These are phyloP conservation scores for Aureobasidium sp. DNA, from an alignment of 2,329 filamentous ascomycete species.

Conservation along the genomic window DNA sequence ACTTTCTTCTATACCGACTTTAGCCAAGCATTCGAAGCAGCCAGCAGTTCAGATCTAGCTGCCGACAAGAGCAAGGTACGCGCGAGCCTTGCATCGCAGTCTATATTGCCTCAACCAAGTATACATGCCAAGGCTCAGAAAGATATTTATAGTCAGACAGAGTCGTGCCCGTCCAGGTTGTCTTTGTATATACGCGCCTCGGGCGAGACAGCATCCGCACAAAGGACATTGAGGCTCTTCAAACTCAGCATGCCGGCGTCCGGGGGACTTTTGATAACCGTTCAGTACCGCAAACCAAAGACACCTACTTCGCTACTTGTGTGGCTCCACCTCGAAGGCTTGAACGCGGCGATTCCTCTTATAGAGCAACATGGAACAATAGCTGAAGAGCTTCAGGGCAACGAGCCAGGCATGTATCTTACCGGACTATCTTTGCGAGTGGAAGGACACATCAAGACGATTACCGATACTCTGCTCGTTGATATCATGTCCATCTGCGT, in stretches of 20 bases:
- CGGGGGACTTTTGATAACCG: slow-evolving; percentile 17
- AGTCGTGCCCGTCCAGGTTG: neutral
- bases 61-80: neutral
- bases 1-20: slow-evolving; percentile 36
- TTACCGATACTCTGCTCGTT: neutral
- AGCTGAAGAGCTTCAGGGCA: neutral
- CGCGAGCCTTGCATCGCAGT: slow-evolving; percentile 29
- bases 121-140: neutral
- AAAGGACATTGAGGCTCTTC: slow-evolving; percentile 25
- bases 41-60: no score
- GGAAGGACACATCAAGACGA: neutral
- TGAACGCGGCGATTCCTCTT: neutral
- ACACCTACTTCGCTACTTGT: slow-evolving; percentile 14
- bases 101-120: slow-evolving; percentile 24
- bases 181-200: neutral
- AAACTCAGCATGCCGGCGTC: slow-evolving; percentile 30
- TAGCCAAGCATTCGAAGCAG: slow-evolving; percentile 24
- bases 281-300: neutral
- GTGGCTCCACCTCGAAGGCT: neutral
- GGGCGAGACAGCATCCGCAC: neutral
- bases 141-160: neutral
- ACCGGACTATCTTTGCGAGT: neutral
- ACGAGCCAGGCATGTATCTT: neutral
- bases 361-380: neutral
- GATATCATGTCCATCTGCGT: slow-evolving; percentile 16